Base-by-base conservation (phyloP, 352 stramenopile genomes). In the Globisporangium nagaii region DNA sequence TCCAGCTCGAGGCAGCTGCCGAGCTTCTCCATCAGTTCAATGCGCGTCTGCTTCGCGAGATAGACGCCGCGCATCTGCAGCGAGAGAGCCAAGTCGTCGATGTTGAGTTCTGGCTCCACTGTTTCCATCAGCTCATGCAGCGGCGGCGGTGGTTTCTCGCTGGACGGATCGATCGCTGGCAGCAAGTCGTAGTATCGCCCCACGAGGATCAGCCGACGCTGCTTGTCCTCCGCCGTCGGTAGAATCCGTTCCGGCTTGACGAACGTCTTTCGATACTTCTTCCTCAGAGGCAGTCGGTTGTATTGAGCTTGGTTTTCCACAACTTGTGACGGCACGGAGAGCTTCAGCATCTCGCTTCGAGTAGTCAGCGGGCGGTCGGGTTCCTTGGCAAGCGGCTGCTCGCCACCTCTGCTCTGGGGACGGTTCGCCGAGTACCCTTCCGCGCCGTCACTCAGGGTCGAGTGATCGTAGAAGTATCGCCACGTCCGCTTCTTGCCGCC, bases 391-490 rank as follows among this genome's bases (percentile, higher is more conserved):
- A 53, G 22, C 6, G 25, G 24, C 17, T 17, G 19, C 13, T 41
- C 20, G 27, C 17, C 43, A 15, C 36, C 32, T 25, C n/a, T 52
- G 43, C 24, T 54, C 8, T 42, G 47, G 4, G 22, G 46, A 10
- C 20, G 36, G 44, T 42, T 30, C 12, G 34, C 15, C 2, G n/a
- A 30, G 20, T 51, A 34, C 11, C 20, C 30, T 19, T 25, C 44
- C 2, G 19, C 5, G 12, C 20, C 12, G 43, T 40, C 28, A 12
- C 53, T 48, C 36, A 63, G 53, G 1, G 70, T 80, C 4, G 25
- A 39, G 22, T 75, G 59, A 35, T 89, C 70, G 45, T 92, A 89
- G 42, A 90, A 86, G 35, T 89, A 90, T 28, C 62, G 57, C 82
- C 82, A 92, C 40, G 68, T 60, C 5, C 75, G 75, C 30, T 77